phyloP scores from a whole-genome alignment of 1,284 basidiomycete genomes.

The Peniophora sp. region DNA sequence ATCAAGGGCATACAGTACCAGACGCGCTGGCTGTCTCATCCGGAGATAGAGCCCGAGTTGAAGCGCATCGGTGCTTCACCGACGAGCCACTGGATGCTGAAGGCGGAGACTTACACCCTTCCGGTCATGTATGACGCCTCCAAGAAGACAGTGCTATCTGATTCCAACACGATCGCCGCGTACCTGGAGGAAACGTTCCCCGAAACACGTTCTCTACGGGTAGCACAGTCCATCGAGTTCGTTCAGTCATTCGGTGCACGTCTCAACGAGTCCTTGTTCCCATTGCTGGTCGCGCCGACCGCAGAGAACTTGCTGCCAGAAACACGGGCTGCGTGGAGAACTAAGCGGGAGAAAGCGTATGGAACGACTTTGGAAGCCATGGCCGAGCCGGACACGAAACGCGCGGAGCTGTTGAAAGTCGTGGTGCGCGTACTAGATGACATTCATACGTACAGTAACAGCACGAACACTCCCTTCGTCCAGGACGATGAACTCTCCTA shows the following conservation, averaged over 20 bases:
- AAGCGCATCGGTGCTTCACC: not conserved
- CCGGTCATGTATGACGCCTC: not conserved
- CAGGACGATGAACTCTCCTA: not conserved
- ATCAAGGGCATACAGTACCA: constrained; percentile 1
- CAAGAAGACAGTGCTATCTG: not conserved
- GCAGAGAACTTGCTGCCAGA: not conserved
- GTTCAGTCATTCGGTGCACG: not conserved
- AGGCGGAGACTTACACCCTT: not conserved
- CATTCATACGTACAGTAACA: not conserved
- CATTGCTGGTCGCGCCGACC: not conserved
- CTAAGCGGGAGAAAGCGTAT: not conserved
- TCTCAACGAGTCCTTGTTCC: not conserved
- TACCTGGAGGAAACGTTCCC: not conserved
- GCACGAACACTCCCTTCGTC: not conserved
- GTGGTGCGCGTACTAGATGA: not conserved
- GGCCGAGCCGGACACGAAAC: not conserved
- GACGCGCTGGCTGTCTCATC: not conserved
- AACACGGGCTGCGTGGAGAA: not conserved
- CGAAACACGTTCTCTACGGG: not conserved
- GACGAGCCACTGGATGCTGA: not conserved
- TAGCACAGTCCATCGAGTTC: not conserved
- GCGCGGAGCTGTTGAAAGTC: not conserved
- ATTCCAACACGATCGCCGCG: not conserved
- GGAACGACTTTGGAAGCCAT: not conserved
- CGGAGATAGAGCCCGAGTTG: not conserved